Evolutionary conservation across 2,329 filamentous ascomycete genomes (phyloP), one percentile per base, ranked within the genome.

Genomic region (Xylariales sp.): DNA sequence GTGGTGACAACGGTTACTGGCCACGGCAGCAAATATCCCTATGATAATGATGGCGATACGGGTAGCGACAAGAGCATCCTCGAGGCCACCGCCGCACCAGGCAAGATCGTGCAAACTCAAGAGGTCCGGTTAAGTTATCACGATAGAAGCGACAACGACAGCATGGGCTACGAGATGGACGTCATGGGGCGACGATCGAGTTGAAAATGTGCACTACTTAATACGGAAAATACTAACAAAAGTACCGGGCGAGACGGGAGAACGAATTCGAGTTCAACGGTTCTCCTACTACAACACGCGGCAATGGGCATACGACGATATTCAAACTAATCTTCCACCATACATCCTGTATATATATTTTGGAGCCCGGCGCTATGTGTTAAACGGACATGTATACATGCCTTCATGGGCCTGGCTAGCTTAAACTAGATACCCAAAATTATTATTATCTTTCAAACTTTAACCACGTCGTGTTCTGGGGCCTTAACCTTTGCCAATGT

Each of bases 11-110:
- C 69, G 1, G 64, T 73, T 9, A 49, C 65, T 10, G 60, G 69
- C 12, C 66, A 63, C n/a, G 10, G 58, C 45, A 67, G 64, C 34
- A 69, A 66, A 59, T 68, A 69, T 23, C 62, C 58, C 1, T 55
- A 56, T 16, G 67, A 70, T 16, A 45, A 56, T 3, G 61, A 66
- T 23, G 69, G 67, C 36, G 72, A 74, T 50, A 63, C 65, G 2
- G 45, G 57, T n/a, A 73, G 72, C 66, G 72, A 72, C 60, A 72
- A 68, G 57, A 72, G 69, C 59, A 73, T 74, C 3, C 62, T 74
- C 5, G 70, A 71, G n/a, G 69, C 58, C 8, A 45, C 48, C 3
- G 56, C 54, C 23, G 65, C 66, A 30, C 63, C 65, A 0, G 70
- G 70, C 53, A 64, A 62, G 39, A 74, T 74, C 46, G 45, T 71